Evolutionary conservation across 768 basidiomycete species (phyloP).

Genomic region (Tylopilus rubrobrunneus): DNA sequence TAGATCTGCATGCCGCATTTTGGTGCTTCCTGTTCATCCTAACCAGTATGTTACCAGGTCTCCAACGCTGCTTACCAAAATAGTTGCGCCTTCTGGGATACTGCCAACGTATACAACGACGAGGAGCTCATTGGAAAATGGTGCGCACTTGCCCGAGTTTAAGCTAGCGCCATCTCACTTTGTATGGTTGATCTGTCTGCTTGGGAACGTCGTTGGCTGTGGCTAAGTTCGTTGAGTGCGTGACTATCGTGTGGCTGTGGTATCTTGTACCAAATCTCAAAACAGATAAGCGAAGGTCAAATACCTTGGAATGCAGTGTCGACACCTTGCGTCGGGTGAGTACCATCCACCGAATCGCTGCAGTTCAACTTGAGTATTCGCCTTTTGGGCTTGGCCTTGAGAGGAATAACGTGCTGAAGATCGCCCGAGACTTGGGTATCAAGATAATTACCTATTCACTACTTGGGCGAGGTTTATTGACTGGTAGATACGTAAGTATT

Average conservation of each 20-base stretch:
- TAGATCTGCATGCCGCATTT: too few species aligned
- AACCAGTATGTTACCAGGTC: conserved; percentile 24
- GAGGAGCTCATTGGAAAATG: conserved; percentile 43
- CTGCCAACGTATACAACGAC: conserved; percentile 40
- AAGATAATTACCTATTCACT: conserved; percentile 51
- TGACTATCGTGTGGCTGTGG: too few species aligned
- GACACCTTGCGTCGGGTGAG: conserved; percentile 46
- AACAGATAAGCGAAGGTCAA: conserved; percentile 36
- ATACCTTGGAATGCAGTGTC: conserved; percentile 47
- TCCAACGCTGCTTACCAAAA: conserved; percentile 38
- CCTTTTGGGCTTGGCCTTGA: conserved; percentile 44
- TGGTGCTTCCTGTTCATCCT: background rate
- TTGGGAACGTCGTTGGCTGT: too few species aligned
- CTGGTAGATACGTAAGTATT: conserved; percentile 38
- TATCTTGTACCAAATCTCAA: too few species aligned
- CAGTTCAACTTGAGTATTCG: conserved; percentile 50
- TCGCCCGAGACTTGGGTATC: conserved; percentile 40
- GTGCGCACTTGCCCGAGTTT: background rate
- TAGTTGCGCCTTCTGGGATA: conserved; percentile 4
- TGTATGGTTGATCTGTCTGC: too few species aligned
- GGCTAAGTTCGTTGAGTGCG: too few species aligned
- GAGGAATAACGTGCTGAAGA: conserved; percentile 11
- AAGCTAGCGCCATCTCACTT: background rate
- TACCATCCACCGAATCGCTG: conserved; percentile 46
- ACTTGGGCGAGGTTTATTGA: conserved; percentile 49